A percentile compares a stretch with the other conserved stretches of the same genome.
Evolutionary conservation across 2,329 filamentous ascomycete species (phyloP).

Genomic region (Hypoxylon rubiginosum): DNA sequence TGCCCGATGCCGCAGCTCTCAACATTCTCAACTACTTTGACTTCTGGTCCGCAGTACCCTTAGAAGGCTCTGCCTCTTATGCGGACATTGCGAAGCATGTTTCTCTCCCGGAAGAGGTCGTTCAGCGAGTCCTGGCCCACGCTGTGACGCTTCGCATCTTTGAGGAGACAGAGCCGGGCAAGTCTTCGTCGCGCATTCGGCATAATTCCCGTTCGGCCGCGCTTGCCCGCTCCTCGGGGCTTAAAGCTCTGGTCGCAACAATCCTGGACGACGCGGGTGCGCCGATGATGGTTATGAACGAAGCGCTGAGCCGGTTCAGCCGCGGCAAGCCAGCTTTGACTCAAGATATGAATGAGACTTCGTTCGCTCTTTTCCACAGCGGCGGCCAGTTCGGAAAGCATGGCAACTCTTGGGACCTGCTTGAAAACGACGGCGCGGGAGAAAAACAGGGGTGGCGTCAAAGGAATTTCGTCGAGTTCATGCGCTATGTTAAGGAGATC

Average conservation of each 20-base stretch:
- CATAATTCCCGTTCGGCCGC: slow-evolving; percentile 58
- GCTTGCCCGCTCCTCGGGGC: slow-evolving; percentile 51
- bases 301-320: slow-evolving; percentile 52
- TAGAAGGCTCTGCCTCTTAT: slow-evolving; percentile 61
- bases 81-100: slow-evolving; percentile 56
- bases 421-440: slow-evolving; percentile 58
- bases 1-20: slow-evolving; percentile 60
- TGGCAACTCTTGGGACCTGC: slow-evolving; percentile 55
- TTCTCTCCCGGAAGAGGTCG: slow-evolving; percentile 56
- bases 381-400: slow-evolving; percentile 51
- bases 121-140: slow-evolving; percentile 56
- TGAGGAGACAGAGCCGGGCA: slow-evolving; percentile 46
- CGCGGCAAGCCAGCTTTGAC: slow-evolving; percentile 50
- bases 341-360: slow-evolving; percentile 54
- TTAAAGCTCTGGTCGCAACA: slow-evolving; percentile 55
- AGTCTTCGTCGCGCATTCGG: slow-evolving; percentile 47
- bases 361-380: slow-evolving; percentile 55
- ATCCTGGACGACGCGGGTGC: slow-evolving; percentile 56
- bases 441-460: slow-evolving; percentile 56
- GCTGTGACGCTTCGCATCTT: slow-evolving; percentile 58
- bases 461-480: slow-evolving; percentile 57
- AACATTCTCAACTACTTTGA: slow-evolving; percentile 66
- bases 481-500: slow-evolving; percentile 57
- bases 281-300: slow-evolving; percentile 54
- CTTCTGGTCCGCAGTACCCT: slow-evolving; percentile 65